Conservation (phyloP, 2,329 filamentous ascomycete species). For the Hirsutella thompsonii region DNA sequence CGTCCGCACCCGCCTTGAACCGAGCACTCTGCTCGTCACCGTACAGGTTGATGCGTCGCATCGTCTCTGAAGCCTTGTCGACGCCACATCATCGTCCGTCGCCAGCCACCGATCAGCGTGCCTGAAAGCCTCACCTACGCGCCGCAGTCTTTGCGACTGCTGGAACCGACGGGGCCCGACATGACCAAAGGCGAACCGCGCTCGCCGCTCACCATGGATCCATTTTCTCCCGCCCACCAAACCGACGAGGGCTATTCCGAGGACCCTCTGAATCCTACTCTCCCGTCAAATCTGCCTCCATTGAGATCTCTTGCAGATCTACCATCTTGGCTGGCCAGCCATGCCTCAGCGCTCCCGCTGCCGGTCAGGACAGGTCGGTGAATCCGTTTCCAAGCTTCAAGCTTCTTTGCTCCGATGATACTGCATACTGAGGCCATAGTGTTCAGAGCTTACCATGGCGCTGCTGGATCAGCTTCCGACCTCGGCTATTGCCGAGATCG, state of each 20-base stretch:
- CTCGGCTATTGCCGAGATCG: conserved; percentile 65
- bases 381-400: not conserved
- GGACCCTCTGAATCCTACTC: conserved; percentile 43
- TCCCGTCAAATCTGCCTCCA: conserved; percentile 19
- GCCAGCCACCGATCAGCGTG: not conserved
- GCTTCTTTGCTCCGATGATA: not conserved
- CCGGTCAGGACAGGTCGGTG: conserved; percentile 35
- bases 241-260: conserved; percentile 84
- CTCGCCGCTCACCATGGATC: conserved; percentile 22
- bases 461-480: conserved; percentile 70
- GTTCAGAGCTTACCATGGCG: conserved; percentile 63
- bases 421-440: not conserved
- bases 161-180: conserved; percentile 1
- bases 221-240: conserved; percentile 38
- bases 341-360: conserved; percentile 35
- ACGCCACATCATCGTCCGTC: not conserved
- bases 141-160: not conserved
- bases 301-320: conserved; percentile 29
- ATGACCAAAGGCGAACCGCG: conserved; percentile 16
- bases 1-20: not conserved
- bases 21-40: not conserved
- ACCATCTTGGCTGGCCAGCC: conserved; percentile 34
- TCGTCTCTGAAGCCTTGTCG: not conserved
- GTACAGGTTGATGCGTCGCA: not conserved
- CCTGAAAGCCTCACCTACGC: not conserved